Base-by-base conservation (phyloP, 176 grass and related monocot species). In the Triticum urartu region DNA sequence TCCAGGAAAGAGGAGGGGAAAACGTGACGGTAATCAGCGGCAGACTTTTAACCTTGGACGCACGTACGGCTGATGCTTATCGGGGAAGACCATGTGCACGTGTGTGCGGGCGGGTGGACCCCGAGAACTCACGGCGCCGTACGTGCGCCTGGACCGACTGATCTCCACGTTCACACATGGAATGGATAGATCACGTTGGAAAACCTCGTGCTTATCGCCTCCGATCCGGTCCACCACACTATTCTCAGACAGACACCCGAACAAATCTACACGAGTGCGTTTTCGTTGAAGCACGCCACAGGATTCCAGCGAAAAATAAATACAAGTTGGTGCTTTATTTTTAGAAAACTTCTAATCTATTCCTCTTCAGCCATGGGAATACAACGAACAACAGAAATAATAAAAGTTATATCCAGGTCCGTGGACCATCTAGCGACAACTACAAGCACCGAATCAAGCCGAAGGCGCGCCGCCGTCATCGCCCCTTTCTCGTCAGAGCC, bases 21-120 rank as follows among this genome's bases (percentile, higher is more conserved):
- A 84, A 64, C 72, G 83, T 52, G 72, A 81, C 25, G 20, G 59
- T 3, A 65, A 64, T 22, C 17, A 25, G 56, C 50, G 43, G 2
- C 64, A 1, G 73, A 85, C 63, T 35, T 50, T 15, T 65, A 9
- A 25, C 28, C 43, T 33, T 76, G 39, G 62, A 63, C 26, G 10
- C 2, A 11, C 10, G 42, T 11, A 43, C 59, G 35, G 4, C 42
- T 52, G 43, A 32, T 30, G 28, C 5, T 52, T 10, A 52, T 11
- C 35, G 2, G 7, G 33, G n/a, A 7, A 17, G 86, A n/a, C 39
- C 43, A 34, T 74, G n/a, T 32, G 77, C 88, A 81, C 83, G 82
- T 80, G 81, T 79, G 2, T 24, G 17, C 3, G n/a, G 43, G 60
- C 72, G 26, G 32, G 33, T 20, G 17, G 58, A 70, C 42, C 33